phyloP scores from a whole-genome alignment of 441 rosid genomes.

The Viola pubescens region DNA sequence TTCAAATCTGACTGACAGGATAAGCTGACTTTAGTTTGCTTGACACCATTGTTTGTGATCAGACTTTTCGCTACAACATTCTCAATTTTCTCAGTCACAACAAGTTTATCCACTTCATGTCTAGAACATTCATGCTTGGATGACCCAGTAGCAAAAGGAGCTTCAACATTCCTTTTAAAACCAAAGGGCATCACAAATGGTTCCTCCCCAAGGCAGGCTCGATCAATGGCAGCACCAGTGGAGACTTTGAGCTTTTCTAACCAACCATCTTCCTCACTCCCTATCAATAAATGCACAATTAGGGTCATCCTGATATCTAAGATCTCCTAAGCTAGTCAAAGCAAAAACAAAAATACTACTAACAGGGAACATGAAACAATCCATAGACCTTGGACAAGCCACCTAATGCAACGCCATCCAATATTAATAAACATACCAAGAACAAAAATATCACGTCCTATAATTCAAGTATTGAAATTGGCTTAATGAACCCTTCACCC shows the following conservation, averaged over 20 bases:
- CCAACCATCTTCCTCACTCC: constrained; percentile 28
- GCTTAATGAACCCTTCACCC: too few species aligned
- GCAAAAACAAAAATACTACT: too few species aligned
- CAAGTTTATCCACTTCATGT: constrained; percentile 25
- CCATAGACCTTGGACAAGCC: too few species aligned
- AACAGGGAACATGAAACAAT: too few species aligned
- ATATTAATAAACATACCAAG: too few species aligned
- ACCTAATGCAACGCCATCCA: too few species aligned
- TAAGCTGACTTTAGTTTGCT: constrained; percentile 30
- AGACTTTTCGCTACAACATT: constrained; percentile 26
- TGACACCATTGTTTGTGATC: constrained; percentile 18
- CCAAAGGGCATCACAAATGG: constrained; percentile 26
- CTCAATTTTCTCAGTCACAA: constrained; percentile 29
- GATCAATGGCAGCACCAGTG: constrained; percentile 24
- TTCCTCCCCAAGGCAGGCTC: constrained; percentile 24
- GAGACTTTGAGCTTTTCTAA: constrained; percentile 20
- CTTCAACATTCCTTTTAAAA: constrained; percentile 23
- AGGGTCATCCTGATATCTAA: too few species aligned
- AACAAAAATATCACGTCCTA: too few species aligned
- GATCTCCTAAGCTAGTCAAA: too few species aligned
- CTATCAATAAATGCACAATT: constrained; percentile 29
- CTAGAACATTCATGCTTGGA: constrained; percentile 23
- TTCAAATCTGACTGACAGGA: constrained; percentile 29
- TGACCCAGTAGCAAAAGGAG: constrained; percentile 21
- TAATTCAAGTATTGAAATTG: too few species aligned